Evolutionary conservation across 495 filamentous ascomycete species (phyloP).

Genomic region (Penicillium coprophilum): DNA sequence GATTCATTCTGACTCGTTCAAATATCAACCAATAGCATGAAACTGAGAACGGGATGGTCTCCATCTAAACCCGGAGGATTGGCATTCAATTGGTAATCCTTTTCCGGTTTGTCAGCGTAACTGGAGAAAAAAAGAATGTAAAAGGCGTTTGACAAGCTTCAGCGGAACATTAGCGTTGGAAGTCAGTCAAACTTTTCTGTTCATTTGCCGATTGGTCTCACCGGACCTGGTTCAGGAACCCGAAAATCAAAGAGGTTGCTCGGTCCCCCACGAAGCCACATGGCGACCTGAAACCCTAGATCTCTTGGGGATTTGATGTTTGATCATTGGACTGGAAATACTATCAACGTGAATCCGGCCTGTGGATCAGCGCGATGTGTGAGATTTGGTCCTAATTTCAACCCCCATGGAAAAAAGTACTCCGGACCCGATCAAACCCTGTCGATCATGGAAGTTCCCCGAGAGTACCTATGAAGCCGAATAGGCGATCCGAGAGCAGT

Average conservation of each 20-base stretch:
- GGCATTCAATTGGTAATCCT: constrained; percentile 2
- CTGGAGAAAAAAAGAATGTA: not conserved
- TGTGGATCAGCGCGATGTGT: constrained; percentile 19
- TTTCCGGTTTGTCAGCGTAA: not conserved
- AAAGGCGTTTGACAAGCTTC: constrained; percentile 17
- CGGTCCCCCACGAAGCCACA: constrained; percentile 5
- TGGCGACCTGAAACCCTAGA: not conserved
- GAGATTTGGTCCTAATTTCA: not conserved
- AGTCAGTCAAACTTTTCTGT: constrained; percentile 1
- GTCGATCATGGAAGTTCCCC: constrained; percentile 23
- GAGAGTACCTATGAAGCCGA: constrained; percentile 21
- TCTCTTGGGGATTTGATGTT: not conserved
- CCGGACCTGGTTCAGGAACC: constrained; percentile 6
- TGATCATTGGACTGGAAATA: too few species aligned
- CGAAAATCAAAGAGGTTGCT: not conserved
- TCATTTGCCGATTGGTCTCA: constrained; percentile 13
- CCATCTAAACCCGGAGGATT: constrained; percentile 7
- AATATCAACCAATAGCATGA: not conserved
- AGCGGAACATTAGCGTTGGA: constrained; percentile 4
- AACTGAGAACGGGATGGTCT: not conserved
- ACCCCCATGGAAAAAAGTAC: constrained; percentile 19
- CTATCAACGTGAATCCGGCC: too few species aligned
- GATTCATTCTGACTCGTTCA: not conserved
- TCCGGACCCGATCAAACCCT: constrained; percentile 31
- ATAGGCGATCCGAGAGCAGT: constrained; percentile 21